These are phyloP conservation scores for Xanthoconium stramineum DNA, from an alignment of 768 basidiomycete species.

Conservation along the genomic window DNA sequence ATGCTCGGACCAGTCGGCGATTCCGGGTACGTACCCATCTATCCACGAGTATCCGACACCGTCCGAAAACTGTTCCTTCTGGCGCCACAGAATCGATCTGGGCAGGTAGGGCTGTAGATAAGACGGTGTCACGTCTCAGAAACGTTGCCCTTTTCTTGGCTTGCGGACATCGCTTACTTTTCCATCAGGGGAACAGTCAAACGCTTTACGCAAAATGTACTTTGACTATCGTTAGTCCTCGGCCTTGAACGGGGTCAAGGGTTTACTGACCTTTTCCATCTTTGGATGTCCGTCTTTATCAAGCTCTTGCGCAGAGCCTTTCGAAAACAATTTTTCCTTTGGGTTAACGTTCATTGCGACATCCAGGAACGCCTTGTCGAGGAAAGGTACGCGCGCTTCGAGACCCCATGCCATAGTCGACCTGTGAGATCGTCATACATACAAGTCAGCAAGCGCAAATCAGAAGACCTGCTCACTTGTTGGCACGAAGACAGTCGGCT, in stretches of 20 bases:
- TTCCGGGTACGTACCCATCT: slow-evolving; percentile 62
- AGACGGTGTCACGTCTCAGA: not conserved
- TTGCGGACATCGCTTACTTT: slow-evolving; percentile 42
- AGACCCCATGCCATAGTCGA: slow-evolving; percentile 99
- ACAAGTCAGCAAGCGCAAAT: not conserved
- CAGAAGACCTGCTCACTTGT: slow-evolving; percentile 64
- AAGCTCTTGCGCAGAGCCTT: slow-evolving; percentile 65
- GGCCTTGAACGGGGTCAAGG: not conserved
- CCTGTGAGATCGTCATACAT: slow-evolving; percentile 36
- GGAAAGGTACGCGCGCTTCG: slow-evolving; percentile 97
- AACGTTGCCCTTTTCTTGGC: not conserved
- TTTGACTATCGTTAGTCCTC: slow-evolving; percentile 29
- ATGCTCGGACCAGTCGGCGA: not conserved
- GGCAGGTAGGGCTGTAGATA: slow-evolving; percentile 80
- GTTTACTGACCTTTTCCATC: slow-evolving; percentile 84
- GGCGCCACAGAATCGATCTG: slow-evolving; percentile 92
- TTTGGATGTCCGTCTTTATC: slow-evolving; percentile 85
- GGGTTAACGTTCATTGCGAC: slow-evolving; percentile 90
- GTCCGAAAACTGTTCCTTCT: slow-evolving; percentile 99
- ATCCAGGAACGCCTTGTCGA: slow-evolving; percentile 95
- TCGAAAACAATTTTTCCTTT: slow-evolving; percentile 83
- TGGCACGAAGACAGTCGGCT: slow-evolving; percentile 94
- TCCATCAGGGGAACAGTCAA: slow-evolving; percentile 80
- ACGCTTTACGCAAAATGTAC: slow-evolving; percentile 96
- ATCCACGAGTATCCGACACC: slow-evolving; percentile 99